Conservation (phyloP, 352 stramenopile genomes). For the Globisporangium radiosum region DNA sequence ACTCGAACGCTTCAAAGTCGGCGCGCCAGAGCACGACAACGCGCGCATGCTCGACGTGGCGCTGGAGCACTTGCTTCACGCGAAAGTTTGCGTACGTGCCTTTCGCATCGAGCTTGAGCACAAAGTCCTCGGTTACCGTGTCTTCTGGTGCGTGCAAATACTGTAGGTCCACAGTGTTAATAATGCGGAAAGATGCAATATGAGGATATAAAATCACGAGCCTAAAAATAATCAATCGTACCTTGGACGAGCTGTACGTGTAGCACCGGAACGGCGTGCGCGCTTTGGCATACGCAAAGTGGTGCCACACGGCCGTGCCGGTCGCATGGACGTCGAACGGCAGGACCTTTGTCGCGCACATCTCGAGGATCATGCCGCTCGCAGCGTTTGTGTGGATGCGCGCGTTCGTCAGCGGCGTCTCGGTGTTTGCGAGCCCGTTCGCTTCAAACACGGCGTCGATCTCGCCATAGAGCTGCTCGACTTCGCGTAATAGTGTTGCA, state of each 20-base stretch:
- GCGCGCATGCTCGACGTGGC: conserved; percentile 39
- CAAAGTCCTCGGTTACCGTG: conserved; percentile 52
- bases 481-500: neutral
- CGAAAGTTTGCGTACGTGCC: conserved; percentile 37
- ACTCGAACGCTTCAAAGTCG: conserved; percentile 25
- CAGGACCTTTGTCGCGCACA: conserved; percentile 11
- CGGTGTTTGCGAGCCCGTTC: conserved; percentile 2
- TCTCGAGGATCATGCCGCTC: conserved; percentile 11
- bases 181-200: neutral
- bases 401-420: conserved; percentile 1
- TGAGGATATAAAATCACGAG: neutral
- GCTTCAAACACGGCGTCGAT: conserved; percentile 8
- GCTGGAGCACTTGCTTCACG: conserved; percentile 42
- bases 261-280: conserved; percentile 3
- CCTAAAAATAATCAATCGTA: neutral
- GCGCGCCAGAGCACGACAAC: conserved; percentile 43
- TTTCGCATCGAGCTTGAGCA: conserved; percentile 45
- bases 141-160: conserved; percentile 25
- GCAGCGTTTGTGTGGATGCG: neutral
- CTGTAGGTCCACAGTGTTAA: neutral
- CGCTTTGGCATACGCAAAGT: conserved; percentile 6
- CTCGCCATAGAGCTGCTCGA: conserved; percentile 6
- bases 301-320: conserved; percentile 7
- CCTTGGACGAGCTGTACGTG: conserved; percentile 4
- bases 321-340: conserved; percentile 7